Base-by-base conservation (phyloP, 108 stramenopile species). In the Skeletonema grethae region DNA sequence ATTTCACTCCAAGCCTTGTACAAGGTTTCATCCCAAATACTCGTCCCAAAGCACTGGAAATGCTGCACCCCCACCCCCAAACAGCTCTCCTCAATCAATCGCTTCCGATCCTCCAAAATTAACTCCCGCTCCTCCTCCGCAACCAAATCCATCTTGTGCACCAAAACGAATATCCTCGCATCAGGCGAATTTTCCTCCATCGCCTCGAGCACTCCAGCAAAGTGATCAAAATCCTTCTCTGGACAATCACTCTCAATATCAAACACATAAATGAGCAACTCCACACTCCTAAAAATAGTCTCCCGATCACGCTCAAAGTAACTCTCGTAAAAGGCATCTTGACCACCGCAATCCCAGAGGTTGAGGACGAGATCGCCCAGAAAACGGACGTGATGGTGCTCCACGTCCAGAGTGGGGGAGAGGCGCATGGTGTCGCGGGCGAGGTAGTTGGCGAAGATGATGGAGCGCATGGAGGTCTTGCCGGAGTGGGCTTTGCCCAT, bases 111-210 rank as follows among this genome's bases (percentile, higher is more conserved):
- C 66, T 94, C 75, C 69, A 99, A 88, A 53, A 96, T 92, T 53
- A 77, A 57, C 12, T 93, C 91, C 45, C 97, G 79, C 66, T 92
- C 87, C 65, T 91, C 87, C 41, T 93, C 90, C 2, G 88, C 85
- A 15, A 99, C 96, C 55, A 98, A 74, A 76, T 99, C 99, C 99
- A 99, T 99, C 82, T 99, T 99, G 87, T 99, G 99, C n/a, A 99
- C 85, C 36, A 99, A 86, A 16, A 98, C 95, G 74, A 98, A 98
- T 63, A 99, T 86, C 13, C 95, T 81, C 7, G 99, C 97, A 77
- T 98, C 97, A 0, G 98, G 97, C 7, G 90, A 92, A 73, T 95
- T 92, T 50, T 95, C 96, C 76, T 97, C 98, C 69, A 98, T 88
- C 7, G 98, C 97, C 75, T 93, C 90, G 39, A 97, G 63, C 10